Conservation (phyloP, 805 yeast species). For the Candida bentonensis region DNA sequence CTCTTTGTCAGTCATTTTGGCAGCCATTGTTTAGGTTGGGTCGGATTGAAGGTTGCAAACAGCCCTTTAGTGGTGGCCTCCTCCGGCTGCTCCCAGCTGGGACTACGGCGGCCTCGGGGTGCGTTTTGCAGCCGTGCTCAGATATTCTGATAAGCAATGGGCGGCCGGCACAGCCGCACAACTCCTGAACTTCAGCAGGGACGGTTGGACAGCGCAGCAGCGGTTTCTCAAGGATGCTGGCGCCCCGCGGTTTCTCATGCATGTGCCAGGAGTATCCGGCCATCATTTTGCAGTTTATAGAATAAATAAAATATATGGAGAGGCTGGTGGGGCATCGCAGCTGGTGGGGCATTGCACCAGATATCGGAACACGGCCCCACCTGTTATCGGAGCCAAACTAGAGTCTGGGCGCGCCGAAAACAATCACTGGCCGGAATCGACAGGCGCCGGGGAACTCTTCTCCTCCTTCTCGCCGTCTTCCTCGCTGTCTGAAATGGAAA, state of each 20-base stretch:
- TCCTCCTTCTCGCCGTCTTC: background rate
- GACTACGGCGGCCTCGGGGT: background rate
- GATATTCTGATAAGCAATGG: no score
- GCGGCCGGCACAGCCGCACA: no score
- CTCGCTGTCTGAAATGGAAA: conserved; percentile 5
- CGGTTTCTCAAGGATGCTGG: background rate
- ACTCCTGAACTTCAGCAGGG: no score
- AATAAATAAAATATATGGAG: background rate
- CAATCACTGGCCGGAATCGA: no score
- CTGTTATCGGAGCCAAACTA: no score
- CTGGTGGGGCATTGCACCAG: no score
- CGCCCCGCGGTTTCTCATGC: background rate
- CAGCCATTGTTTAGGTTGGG: background rate
- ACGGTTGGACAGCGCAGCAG: background rate
- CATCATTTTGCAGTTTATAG: background rate
- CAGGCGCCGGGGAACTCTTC: no score
- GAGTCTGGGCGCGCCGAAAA: no score
- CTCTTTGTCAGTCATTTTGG: background rate
- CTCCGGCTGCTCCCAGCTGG: background rate
- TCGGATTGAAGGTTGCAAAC: background rate
- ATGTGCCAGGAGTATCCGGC: background rate
- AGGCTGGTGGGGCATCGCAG: background rate
- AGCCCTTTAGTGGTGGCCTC: background rate
- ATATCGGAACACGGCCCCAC: no score
- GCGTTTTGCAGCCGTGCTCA: background rate